Conservation (phyloP, 257 asterid genomes). For the Galeopsis tetrahit region DNA sequence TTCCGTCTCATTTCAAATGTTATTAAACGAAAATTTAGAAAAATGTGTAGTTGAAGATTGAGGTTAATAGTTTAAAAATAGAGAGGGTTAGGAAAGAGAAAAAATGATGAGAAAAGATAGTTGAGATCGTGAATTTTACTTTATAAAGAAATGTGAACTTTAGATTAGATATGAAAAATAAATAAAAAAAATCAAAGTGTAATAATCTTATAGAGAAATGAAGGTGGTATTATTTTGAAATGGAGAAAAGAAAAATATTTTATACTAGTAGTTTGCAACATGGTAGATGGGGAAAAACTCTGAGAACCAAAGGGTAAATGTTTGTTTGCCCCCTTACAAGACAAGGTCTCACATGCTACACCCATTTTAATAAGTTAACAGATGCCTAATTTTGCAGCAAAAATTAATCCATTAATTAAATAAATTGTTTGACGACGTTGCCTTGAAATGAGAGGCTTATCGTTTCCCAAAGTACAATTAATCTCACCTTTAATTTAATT, state of each 20-base stretch:
- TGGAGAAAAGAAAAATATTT: background rate
- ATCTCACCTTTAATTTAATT: conserved; percentile 30
- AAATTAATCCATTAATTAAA: conserved; percentile 23
- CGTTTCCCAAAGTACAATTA: conserved; percentile 47
- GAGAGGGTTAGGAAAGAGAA: too few relatives aligned
- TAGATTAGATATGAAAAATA: too few relatives aligned
- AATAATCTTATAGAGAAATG: too few relatives aligned
- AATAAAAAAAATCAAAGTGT: too few relatives aligned
- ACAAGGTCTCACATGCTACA: conserved; percentile 50
- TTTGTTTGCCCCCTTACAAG: conserved; percentile 42
- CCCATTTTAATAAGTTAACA: conserved; percentile 35
- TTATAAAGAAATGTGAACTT: too few relatives aligned
- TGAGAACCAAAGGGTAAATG: conserved; percentile 36
- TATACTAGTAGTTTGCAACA: conserved; percentile 2
- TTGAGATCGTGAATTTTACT: too few relatives aligned
- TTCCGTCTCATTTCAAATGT: too few relatives aligned
- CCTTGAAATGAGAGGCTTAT: conserved; percentile 36
- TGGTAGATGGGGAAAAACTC: conserved; percentile 28
- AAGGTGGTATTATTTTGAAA: background rate
- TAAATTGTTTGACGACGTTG: conserved; percentile 1
- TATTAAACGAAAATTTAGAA: too few relatives aligned
- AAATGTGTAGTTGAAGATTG: too few relatives aligned
- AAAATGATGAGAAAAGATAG: too few relatives aligned
- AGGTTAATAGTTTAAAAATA: too few relatives aligned
- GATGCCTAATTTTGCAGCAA: conserved; percentile 40